These are phyloP conservation scores for Mycena floridula DNA, from an alignment of 768 basidiomycete species.

Conservation along the genomic window DNA sequence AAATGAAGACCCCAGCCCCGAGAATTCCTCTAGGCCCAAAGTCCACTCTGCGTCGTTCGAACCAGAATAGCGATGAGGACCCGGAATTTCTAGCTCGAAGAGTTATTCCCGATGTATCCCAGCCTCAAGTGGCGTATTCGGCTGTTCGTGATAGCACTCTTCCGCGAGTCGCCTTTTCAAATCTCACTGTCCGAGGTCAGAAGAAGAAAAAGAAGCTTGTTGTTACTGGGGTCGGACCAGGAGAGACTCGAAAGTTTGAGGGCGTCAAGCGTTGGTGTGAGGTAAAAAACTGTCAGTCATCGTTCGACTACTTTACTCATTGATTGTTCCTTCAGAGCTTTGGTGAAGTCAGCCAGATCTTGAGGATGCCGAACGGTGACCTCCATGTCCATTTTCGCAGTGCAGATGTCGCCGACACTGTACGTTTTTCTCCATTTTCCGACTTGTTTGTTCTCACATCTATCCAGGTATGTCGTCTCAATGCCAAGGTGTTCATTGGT, in stretches of 20 bases:
- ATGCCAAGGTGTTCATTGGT: constrained; percentile 66
- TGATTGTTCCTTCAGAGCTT: constrained; percentile 43
- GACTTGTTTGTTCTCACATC: constrained; percentile 6
- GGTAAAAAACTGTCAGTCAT: constrained; percentile 29
- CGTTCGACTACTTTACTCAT: not conserved
- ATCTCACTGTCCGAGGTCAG: constrained; percentile 32
- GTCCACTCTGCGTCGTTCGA: constrained; percentile 11
- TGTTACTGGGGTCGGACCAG: constrained; percentile 58
- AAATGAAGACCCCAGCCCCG: not conserved
- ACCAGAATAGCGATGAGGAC: constrained; percentile 22
- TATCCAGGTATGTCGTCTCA: constrained; percentile 66
- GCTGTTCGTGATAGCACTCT: constrained; percentile 12
- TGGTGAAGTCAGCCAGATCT: constrained; percentile 70
- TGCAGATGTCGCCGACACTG: constrained; percentile 76
- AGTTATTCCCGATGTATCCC: constrained; percentile 11
- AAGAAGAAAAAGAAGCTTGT: constrained; percentile 63
- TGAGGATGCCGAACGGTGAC: constrained; percentile 70
- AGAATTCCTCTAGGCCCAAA: constrained; percentile 28
- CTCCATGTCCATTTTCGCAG: constrained; percentile 71
- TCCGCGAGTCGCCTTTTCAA: constrained; percentile 28
- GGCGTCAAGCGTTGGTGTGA: constrained; percentile 73
- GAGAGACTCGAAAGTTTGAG: constrained; percentile 59
- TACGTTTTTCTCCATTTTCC: constrained; percentile 25
- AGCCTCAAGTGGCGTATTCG: constrained; percentile 31
- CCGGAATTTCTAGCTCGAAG: not conserved